Evolutionary conservation across 306 rosid genomes (phyloP).

Genomic region (Myrica gale): DNA sequence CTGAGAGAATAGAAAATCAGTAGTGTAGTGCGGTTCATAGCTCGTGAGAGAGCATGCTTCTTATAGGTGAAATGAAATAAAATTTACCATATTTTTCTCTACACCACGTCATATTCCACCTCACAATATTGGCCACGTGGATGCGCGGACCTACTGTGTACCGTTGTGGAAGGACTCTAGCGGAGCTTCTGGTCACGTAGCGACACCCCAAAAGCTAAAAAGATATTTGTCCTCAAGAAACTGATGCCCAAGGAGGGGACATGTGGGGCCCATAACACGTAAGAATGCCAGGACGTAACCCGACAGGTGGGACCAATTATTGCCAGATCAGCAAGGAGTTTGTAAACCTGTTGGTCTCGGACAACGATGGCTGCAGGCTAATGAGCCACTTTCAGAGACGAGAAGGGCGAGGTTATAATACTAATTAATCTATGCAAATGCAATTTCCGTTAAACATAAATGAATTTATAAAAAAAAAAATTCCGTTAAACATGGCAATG

Average conservation of each 20-base stretch:
- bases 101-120: conserved; percentile 26
- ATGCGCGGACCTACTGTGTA: conserved; percentile 3
- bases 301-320: conserved; percentile 50
- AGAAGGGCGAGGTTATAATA: too few species aligned
- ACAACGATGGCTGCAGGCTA: conserved; percentile 61
- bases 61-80: conserved; percentile 31
- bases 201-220: conserved; percentile 12
- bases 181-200: conserved; percentile 5
- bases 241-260: conserved; percentile 28
- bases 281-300: neutral
- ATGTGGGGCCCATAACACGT: conserved; percentile 59
- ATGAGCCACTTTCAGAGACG: conserved; percentile 22
- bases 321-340: conserved; percentile 41
- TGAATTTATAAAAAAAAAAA: too few species aligned
- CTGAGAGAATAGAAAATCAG: neutral
- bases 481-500: neutral
- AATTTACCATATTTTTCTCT: neutral
- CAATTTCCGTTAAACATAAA: neutral
- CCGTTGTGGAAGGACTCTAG: conserved; percentile 36
- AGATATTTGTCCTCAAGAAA: conserved; percentile 8
- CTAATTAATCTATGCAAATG: neutral
- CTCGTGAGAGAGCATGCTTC: conserved; percentile 5
- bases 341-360: conserved; percentile 33
- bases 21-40: neutral
- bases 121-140: conserved; percentile 6